Base-by-base conservation (phyloP, 768 basidiomycete species). In the Strobilomyces confusus region DNA sequence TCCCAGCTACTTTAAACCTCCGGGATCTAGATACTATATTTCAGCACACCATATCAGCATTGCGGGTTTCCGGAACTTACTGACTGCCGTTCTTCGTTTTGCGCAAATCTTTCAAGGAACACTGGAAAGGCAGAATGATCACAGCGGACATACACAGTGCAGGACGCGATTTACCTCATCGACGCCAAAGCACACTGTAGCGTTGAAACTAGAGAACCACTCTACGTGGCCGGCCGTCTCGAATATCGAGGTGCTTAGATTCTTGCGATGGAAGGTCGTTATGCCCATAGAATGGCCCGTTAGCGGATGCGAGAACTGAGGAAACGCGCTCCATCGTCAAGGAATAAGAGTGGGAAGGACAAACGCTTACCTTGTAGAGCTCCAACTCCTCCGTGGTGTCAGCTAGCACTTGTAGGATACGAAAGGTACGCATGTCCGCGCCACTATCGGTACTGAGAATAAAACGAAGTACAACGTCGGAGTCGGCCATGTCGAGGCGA, bases 201-300 rank as follows among this genome's bases (percentile, higher is more conserved):
- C 77, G 47, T 74, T 77, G 44, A 68, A 65, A 44, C 70, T 66
- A 5, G 78, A 76, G 38, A 66, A 65, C 81, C 81, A 83, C 45
- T 79, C 76, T 51, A 83, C 75, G 33, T 75, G 68, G 4, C 82
- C 82, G 3, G 80, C 80, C 17, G 72, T 72, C 61, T 83, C 81
- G 58, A 78, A 81, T 19, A 71, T 58, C 15, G 63, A 49, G 1
- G 77, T 80, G 8, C 58, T 60, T 12, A 72, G 46, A 59, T 82
- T 81, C 57, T 72, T 77, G 47, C 81, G 75, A 51, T 74, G 72
- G 50, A 78, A 79, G 5, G 74, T 75, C 5, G 80, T 82, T 12
- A 70, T 71, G 1, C 77, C 75, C 17, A 55, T 68, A 34, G 65
- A 63, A 32, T 71, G 62, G 30, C 77, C 77, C 5, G 77, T 78